Base-by-base conservation (phyloP, 768 basidiomycete genomes). In the Daedalea quercina region DNA sequence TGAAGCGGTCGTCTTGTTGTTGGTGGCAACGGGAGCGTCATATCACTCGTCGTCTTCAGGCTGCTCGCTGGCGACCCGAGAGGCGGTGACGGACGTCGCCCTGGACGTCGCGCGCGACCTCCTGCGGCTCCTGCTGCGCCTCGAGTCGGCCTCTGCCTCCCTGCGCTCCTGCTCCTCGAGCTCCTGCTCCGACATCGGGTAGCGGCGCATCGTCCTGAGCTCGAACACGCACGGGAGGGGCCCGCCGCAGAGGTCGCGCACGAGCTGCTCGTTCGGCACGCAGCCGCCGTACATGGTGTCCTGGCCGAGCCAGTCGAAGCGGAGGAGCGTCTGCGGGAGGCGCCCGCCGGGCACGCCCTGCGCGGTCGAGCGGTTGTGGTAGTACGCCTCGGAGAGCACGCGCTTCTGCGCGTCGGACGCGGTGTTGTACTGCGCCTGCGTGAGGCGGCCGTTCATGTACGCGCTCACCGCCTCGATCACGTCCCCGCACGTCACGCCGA, bases 401-500 rank as follows among this genome's bases (percentile, higher is more conserved):
- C 70, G 70, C 54, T 78, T 72, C 13, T 68, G 69, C n/a, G 40
- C 48, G 2, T 53, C 34, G 0, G 71, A 28, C 4, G 82, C 65
- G 2, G 59, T 54, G 3, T 79, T 73, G 61, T 73, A 86, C 54
- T 90, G 85, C 19, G 67, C 65, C 60, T 75, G 75, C 15, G 70
- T 68, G 1, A 82, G 70, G 43, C 80, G 73, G 19, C 68, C 72
- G 53, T 78, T 70, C 68, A 90, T 62, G 57, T 75, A 73, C 1
- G 66, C 60, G 42, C 75, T 73, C 47, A 90, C 68, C 3, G 69
- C 66, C 52, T 85, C 81, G 45, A 87, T 65, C 44, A 87, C 70
- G 53, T 87, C 84, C 6, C 79, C 82, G 54, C 85, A 87, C 1
- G 82, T 84, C 20, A 87, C 79, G 19, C 84, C 85, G 26, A 73